Evolutionary conservation across 1,139 yeast species (phyloP).

Genomic region (Candida sojae): DNA sequence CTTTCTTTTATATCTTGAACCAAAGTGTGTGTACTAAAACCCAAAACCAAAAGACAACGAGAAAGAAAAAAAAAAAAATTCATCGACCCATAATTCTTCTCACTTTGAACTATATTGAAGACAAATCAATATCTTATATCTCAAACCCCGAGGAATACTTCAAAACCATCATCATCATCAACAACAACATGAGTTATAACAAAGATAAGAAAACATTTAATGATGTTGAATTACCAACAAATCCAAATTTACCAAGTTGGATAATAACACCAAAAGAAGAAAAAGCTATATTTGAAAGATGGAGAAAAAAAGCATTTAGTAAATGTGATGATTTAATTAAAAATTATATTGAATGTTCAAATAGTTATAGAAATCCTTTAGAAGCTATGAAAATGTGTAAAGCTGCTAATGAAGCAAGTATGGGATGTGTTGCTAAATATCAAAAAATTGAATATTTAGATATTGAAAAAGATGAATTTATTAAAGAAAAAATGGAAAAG

Average conservation of each 20-base stretch:
- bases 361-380: conserved; percentile 46
- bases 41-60: no score
- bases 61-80: neutral
- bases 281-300: conserved; percentile 72
- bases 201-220: conserved; percentile 34
- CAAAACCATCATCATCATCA: neutral
- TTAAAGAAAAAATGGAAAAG: conserved; percentile 54
- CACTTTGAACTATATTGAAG: neutral
- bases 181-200: conserved; percentile 15
- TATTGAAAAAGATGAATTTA: conserved; percentile 65
- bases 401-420: conserved; percentile 29
- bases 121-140: neutral
- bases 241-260: conserved; percentile 73
- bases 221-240: conserved; percentile 43
- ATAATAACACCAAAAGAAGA: conserved; percentile 85
- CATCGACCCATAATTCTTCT: neutral
- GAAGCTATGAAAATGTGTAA: conserved; percentile 61
- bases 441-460: conserved; percentile 72
- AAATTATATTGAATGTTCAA: conserved; percentile 44
- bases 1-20: neutral
- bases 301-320: conserved; percentile 74
- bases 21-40: no score
- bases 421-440: conserved; percentile 63
- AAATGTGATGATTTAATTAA: conserved; percentile 69
- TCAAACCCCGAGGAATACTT: neutral